These are phyloP conservation scores for Cercospora sp. DNA, from an alignment of 2,329 filamentous ascomycete genomes.

Conservation along the genomic window DNA sequence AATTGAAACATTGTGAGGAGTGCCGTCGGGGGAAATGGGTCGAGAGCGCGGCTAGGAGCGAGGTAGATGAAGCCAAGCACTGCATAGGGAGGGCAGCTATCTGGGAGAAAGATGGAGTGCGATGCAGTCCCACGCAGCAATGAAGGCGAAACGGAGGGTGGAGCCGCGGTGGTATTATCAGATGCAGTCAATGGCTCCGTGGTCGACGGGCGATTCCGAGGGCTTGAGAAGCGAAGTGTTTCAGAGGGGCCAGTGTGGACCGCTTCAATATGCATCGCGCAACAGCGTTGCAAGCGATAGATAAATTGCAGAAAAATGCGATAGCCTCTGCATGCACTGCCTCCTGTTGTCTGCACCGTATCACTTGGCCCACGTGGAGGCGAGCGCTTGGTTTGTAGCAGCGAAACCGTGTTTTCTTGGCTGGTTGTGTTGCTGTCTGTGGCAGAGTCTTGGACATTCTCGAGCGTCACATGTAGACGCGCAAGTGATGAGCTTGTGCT, in stretches of 20 bases:
- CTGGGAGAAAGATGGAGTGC: not conserved
- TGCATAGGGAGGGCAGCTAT: conserved; percentile 1
- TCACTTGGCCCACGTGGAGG: not conserved
- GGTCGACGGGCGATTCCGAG: not conserved
- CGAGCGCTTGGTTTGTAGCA: not conserved
- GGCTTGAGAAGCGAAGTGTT: not conserved
- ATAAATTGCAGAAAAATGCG: not conserved
- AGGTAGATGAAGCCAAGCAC: conserved; percentile 15
- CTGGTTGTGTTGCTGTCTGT: not conserved
- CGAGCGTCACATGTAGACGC: not conserved
- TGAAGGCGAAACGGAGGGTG: conserved; percentile 8
- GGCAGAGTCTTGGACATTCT: not conserved
- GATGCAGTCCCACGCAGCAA: conserved; percentile 4
- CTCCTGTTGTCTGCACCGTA: not conserved
- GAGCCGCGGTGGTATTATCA: not conserved
- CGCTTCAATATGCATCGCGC: not conserved
- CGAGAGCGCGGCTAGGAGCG: conserved; percentile 10
- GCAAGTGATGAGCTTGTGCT: not conserved
- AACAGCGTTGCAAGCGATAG: not conserved
- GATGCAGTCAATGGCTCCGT: not conserved
- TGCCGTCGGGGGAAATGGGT: conserved; percentile 3
- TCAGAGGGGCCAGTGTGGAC: not conserved
- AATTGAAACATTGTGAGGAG: not conserved
- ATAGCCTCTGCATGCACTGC: not conserved
- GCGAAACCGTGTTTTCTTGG: not conserved